Conservation (phyloP, 140 eudicot species). For the Anethum foeniculum region DNA sequence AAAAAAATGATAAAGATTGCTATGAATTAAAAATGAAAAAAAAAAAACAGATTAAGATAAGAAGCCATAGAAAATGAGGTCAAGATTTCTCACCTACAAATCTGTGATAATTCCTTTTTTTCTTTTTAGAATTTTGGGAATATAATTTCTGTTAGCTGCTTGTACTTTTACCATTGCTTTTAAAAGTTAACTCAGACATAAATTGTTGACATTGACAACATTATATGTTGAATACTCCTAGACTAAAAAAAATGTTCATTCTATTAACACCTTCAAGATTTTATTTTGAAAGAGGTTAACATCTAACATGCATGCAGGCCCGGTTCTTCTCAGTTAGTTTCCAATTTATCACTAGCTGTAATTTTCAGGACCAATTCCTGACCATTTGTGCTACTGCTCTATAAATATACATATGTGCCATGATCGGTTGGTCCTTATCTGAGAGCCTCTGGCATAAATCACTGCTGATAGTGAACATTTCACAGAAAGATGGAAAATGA, state of each 20-base stretch:
- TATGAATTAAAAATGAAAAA: not conserved
- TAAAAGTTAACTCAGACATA: too few relatives aligned
- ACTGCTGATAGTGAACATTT: not conserved
- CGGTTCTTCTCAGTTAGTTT: not conserved
- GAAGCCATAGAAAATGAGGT: not conserved
- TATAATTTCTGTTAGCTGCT: not conserved
- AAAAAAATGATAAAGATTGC: not conserved
- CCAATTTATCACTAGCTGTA: not conserved
- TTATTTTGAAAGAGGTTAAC: too few relatives aligned
- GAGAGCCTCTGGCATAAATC: not conserved
- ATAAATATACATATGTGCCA: not conserved
- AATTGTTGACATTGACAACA: too few relatives aligned
- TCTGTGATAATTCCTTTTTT: not conserved
- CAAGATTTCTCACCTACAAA: not conserved
- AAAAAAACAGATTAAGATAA: not conserved
- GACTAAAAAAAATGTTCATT: too few relatives aligned
- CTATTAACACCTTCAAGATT: too few relatives aligned
- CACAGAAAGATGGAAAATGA: conserved; percentile 24
- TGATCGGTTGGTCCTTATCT: not conserved
- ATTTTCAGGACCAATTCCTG: not conserved
- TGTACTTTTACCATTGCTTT: too few relatives aligned
- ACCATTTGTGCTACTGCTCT: not conserved
- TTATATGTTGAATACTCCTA: too few relatives aligned
- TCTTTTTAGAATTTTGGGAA: not conserved
- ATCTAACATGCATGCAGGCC: not conserved